Evolutionary conservation across 1,284 basidiomycete genomes (phyloP), one percentile per base, ranked within the genome.

Genomic region (Pseudozyma thailandica): DNA sequence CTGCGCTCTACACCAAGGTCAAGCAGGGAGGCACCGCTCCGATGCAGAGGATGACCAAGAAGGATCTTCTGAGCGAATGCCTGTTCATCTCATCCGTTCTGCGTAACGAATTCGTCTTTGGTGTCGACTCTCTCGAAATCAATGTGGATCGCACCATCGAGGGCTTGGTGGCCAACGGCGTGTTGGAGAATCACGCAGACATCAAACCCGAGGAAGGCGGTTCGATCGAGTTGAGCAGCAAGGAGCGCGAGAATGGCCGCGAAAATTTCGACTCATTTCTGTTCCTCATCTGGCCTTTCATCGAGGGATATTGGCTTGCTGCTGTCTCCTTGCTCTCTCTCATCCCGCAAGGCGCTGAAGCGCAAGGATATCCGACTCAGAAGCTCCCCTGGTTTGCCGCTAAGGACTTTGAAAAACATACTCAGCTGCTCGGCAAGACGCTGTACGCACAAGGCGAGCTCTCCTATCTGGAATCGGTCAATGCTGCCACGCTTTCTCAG

Each of bases 101-200:
- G 21, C 77, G 81, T 50, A 80, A 82, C 73, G 83, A 84, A 51
- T 84, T 84, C 21, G 80, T 84, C 20, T 84, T 77, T 58, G 74
- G 75, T 10, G 77, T 82, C 12, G 80, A 80, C 33, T 68, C 77
- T 9, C 70, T 83, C 39, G 79, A 81, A 54, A 58, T 55, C 48
- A 84, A 84, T 43, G 78, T 81, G 5, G 65, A 72, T 28, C 60
- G 61, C 26, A 82, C 78, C 25, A 54, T 83, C 31, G 58, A 69
- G 2, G 50, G 50, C 8, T 63, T 82, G 52, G 68, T 73, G 13
- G 26, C 39, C 13, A 58, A 68, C 33, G 68, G 63, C 18, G 51
- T 76, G 23, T 35, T 72, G 26, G 51, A 62, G n/a, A 48, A 54
- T 30, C 57, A 64, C n/a, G 25, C 50, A 6, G 52, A 70, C 42